Evolutionary conservation across 352 stramenopile genomes (phyloP), one percentile per base, ranked within the genome.

Genomic region (Globisporangium paddicum): DNA sequence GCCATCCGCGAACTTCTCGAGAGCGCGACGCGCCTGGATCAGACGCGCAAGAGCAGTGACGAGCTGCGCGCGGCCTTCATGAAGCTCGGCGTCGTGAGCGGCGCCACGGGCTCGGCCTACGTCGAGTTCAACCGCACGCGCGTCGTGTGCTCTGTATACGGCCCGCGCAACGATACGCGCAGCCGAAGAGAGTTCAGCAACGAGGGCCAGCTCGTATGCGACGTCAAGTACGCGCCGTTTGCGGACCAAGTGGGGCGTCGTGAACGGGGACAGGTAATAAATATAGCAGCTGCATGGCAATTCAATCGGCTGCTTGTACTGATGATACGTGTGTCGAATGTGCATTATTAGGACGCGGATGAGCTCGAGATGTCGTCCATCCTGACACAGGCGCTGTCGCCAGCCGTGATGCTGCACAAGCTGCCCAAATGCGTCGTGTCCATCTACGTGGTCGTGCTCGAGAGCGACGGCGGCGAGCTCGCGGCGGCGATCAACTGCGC

Each of bases 401-500:
- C 86, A 1, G 84, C 87, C 5, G 79, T 96, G 58, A 90, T 95
- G 64, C 69, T 96, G 38, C 71, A 86, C 52, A 93, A 94, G 67
- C 72, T 96, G 46, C 83, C 90, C 32, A 97, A 97, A 68, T 95
- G 86, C 58, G 76, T 96, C 41, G 51, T 97, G 30, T 95, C 90
- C 25, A 79, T 97, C 59, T 93, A 94, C 59, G 77, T 93, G 26
- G 89, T 92, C 14, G 85, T 97, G 58, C 75, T 97, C 19, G 79
- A 94, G 55, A 79, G 84, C 28, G 86, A 96, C 55, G 90, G 90
- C 41, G 79, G 86, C 11, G 87, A 93, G 13, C 75, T 95, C 14
- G 78, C 84, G 14, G 82, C 88, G 5, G 82, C 86, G 18, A 87
- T 96, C 55, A 93, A 90, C 54, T 90, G 78, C 44, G 89, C 90